phyloP scores from a whole-genome alignment of 2,329 filamentous ascomycete species.

The Ophiostoma australiae region DNA sequence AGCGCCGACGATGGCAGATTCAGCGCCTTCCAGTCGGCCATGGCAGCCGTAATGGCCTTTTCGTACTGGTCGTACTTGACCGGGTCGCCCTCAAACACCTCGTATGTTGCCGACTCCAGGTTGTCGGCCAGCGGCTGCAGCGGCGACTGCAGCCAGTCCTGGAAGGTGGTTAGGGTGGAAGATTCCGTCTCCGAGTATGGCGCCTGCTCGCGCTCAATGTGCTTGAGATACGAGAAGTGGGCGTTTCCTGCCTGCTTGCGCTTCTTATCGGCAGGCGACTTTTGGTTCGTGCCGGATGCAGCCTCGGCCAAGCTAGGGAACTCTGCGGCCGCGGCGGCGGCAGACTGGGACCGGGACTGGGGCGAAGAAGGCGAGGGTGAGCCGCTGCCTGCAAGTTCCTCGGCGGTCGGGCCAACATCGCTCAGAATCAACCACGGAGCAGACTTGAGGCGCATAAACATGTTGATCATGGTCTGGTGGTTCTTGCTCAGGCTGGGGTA shows the following conservation, averaged over 20 bases:
- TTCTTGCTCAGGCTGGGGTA: constrained; percentile 57
- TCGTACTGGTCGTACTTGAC: constrained; percentile 98
- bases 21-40: constrained; percentile 71
- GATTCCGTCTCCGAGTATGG: constrained; percentile 50
- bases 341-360: background rate
- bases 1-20: constrained; percentile 69
- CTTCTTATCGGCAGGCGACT: constrained; percentile 39
- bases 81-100: constrained; percentile 96
- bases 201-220: constrained; percentile 78
- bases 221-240: constrained; percentile 73
- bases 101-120: constrained; percentile 93
- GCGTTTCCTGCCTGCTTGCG: constrained; percentile 37
- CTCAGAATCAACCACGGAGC: constrained; percentile 60
- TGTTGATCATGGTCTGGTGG: constrained; percentile 58
- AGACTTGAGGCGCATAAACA: constrained; percentile 60
- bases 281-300: constrained; percentile 38
- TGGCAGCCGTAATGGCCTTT: constrained; percentile 70
- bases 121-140: constrained; percentile 94
- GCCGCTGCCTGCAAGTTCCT: constrained; percentile 30
- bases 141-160: constrained; percentile 94
- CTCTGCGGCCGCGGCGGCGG: constrained; percentile 32
- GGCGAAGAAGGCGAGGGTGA: constrained; percentile 29
- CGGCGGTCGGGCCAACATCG: constrained; percentile 50
- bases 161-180: constrained; percentile 55
- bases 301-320: constrained; percentile 68